phyloP scores from a whole-genome alignment of 345 rosid species.

The Euphorbia pulcherrima region DNA sequence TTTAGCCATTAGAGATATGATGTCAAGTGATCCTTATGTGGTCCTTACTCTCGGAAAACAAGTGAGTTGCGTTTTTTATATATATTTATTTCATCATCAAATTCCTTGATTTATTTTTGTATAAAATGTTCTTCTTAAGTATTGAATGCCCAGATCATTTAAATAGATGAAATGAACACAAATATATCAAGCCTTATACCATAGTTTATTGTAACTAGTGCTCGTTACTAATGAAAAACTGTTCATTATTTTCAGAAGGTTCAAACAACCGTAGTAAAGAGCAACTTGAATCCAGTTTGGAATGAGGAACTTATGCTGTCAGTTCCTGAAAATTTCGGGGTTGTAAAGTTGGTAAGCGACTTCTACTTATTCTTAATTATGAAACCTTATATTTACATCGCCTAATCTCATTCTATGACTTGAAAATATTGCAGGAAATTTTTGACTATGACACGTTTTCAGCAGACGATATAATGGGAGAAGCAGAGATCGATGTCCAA shows the following conservation, averaged over 20 bases:
- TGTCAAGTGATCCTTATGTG: conserved; percentile 93
- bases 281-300: conserved; percentile 58
- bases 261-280: conserved; percentile 40
- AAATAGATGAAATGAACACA: background rate
- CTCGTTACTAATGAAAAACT: conserved; percentile 4
- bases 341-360: conserved; percentile 44
- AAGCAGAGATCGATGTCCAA: conserved; percentile 87
- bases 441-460: conserved; percentile 86
- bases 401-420: background rate
- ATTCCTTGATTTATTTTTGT: background rate
- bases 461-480: conserved; percentile 98
- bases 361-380: too few species aligned
- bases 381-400: background rate
- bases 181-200: background rate
- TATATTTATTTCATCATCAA: conserved; percentile 1
- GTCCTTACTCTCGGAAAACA: conserved; percentile 73
- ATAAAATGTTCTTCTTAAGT: background rate
- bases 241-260: conserved; percentile 27
- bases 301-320: conserved; percentile 46
- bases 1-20: conserved; percentile 87
- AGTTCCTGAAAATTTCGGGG: conserved; percentile 42
- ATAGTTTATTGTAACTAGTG: background rate
- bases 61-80: conserved; percentile 40
- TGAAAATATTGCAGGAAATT: conserved; percentile 53
- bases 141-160: background rate